Conservation (phyloP, 2,329 filamentous ascomycete genomes). For the Orbilia blumenaviensis region DNA sequence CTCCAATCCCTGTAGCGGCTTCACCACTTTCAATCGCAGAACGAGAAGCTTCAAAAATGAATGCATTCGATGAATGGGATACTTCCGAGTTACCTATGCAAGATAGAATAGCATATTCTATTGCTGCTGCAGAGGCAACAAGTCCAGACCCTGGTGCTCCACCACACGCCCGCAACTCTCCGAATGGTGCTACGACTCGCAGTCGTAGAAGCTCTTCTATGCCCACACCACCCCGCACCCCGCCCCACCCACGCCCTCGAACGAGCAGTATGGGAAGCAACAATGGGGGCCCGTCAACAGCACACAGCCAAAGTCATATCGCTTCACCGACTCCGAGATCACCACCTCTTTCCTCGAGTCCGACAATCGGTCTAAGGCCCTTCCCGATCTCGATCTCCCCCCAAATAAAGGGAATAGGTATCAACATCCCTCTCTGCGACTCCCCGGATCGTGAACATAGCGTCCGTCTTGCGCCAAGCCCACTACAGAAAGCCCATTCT, state of each 20-base stretch:
- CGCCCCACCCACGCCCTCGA: slow-evolving; percentile 14
- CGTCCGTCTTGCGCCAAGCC: slow-evolving; percentile 19
- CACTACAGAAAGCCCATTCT: slow-evolving; percentile 20
- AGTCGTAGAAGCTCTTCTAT: slow-evolving; percentile 43
- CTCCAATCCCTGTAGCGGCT: slow-evolving; percentile 6
- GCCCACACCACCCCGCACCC: slow-evolving; percentile 49
- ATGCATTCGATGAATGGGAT: slow-evolving; percentile 51
- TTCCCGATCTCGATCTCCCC: not conserved
- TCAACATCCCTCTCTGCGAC: slow-evolving; percentile 51
- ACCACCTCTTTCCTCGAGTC: slow-evolving; percentile 13
- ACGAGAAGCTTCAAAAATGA: slow-evolving; percentile 41
- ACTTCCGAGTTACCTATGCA: slow-evolving; percentile 38
- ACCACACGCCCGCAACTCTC: slow-evolving; percentile 31
- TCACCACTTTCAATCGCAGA: slow-evolving; percentile 35
- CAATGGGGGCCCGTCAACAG: not conserved
- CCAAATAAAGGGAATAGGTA: slow-evolving; percentile 36
- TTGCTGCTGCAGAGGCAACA: slow-evolving; percentile 40
- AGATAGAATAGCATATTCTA: slow-evolving; percentile 44
- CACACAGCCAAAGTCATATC: slow-evolving; percentile 13
- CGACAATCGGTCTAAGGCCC: not conserved
- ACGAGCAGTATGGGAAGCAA: slow-evolving; percentile 43
- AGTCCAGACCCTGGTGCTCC: slow-evolving; percentile 37
- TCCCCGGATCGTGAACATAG: slow-evolving; percentile 45
- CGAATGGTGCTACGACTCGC: slow-evolving; percentile 2
- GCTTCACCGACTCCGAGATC: slow-evolving; percentile 35